A percentile compares a stretch with the other conserved stretches of the same genome.
phyloP scores from a whole-genome alignment of 768 basidiomycete species.

The Calocera viscosa region DNA sequence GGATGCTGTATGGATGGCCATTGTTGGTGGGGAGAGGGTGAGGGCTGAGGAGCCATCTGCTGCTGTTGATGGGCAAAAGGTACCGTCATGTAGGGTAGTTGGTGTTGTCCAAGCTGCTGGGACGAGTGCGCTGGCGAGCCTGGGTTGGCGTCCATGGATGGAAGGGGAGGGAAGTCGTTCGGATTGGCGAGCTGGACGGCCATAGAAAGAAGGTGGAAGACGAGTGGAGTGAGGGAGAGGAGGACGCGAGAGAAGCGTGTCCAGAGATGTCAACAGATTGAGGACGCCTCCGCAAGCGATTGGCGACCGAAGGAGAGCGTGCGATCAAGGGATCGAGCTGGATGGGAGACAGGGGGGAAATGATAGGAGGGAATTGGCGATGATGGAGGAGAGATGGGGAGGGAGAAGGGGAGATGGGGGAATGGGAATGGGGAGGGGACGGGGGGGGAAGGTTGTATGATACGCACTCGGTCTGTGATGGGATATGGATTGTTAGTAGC shows the following conservation, averaged over 20 bases:
- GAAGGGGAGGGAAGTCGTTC: background rate
- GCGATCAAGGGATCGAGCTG: background rate
- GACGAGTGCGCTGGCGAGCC: background rate
- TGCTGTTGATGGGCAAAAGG: background rate
- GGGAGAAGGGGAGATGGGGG: background rate
- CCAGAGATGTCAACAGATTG: background rate
- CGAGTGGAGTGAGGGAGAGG: background rate
- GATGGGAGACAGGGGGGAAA: background rate
- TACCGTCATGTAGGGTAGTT: background rate
- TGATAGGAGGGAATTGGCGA: background rate
- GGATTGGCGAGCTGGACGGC: slow-evolving; percentile 4
- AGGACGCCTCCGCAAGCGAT: background rate
- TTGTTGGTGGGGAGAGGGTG: background rate
- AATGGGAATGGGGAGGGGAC: background rate
- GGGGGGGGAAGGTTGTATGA: background rate
- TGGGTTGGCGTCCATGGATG: background rate
- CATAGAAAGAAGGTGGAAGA: background rate
- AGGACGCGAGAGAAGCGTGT: background rate
- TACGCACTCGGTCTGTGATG: background rate
- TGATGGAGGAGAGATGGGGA: background rate
- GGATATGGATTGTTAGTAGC: background rate
- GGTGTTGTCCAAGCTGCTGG: slow-evolving; percentile 3
- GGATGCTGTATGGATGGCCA: background rate
- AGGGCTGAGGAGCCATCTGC: background rate
- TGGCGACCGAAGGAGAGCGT: background rate